Conservation (phyloP, 306 rosid species). For the Rubus parviflorus region DNA sequence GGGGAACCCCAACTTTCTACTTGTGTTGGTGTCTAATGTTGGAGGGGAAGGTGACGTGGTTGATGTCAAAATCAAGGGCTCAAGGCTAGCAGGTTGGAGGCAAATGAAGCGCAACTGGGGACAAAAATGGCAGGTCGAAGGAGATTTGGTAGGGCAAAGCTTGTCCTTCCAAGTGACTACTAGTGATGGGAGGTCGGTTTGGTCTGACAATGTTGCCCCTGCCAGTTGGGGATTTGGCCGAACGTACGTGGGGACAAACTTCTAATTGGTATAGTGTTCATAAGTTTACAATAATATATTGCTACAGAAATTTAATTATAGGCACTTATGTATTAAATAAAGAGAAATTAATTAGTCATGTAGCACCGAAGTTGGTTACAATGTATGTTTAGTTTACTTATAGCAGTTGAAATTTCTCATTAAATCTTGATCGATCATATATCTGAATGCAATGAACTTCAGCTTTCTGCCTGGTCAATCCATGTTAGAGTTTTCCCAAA, state of each 20-base stretch:
- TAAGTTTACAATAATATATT: background rate
- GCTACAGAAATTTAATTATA: background rate
- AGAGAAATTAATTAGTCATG: too few species aligned
- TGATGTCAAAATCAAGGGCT: background rate
- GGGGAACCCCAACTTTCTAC: background rate
- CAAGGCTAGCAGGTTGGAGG: background rate
- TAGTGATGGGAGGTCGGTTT: background rate
- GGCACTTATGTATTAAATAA: background rate
- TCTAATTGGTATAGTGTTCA: background rate
- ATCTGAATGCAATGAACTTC: too few species aligned
- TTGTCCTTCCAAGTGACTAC: background rate
- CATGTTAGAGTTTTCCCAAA: too few species aligned
- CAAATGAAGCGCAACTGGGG: background rate
- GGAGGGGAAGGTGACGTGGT: background rate
- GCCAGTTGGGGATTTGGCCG: background rate
- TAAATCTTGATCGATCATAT: too few species aligned
- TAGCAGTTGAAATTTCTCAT: background rate
- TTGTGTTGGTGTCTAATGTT: constrained; percentile 5
- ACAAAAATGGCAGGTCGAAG: background rate
- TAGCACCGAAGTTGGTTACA: too few species aligned
- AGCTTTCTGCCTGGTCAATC: too few species aligned
- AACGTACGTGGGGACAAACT: background rate
- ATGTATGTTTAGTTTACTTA: background rate
- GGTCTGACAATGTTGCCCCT: background rate
- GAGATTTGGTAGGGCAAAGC: background rate